Evolutionary conservation across 768 basidiomycete genomes (phyloP).

Genomic region (Calocera cornea): DNA sequence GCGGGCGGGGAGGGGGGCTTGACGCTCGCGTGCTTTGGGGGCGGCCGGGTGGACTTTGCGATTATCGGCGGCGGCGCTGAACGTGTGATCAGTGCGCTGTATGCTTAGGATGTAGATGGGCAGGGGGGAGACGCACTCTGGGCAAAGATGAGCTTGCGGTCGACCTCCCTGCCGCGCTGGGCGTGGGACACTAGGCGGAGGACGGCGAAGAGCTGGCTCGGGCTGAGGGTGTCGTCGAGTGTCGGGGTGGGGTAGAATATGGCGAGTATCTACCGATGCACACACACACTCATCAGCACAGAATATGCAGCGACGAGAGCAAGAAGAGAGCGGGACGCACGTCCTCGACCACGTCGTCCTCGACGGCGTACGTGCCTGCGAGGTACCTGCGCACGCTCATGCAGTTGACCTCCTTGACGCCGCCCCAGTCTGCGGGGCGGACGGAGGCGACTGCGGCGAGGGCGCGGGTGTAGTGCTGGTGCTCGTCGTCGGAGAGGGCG

Average conservation of each 20-base stretch:
- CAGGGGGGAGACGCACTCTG: slow-evolving; percentile 40
- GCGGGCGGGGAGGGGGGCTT: not conserved
- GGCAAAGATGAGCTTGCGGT: slow-evolving; percentile 54
- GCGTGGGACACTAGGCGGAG: slow-evolving; percentile 53
- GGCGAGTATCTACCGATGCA: slow-evolving; percentile 42
- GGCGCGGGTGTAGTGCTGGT: slow-evolving; percentile 48
- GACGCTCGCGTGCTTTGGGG: not conserved
- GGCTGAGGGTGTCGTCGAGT: slow-evolving; percentile 40
- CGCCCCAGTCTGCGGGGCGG: slow-evolving; percentile 8
- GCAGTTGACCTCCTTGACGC: slow-evolving; percentile 38
- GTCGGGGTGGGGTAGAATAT: slow-evolving; percentile 46
- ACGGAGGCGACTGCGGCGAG: slow-evolving; percentile 37
- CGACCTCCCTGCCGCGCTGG: slow-evolving; percentile 45
- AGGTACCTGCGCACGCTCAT: slow-evolving; percentile 61
- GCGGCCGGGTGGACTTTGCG: not conserved
- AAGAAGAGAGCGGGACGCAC: slow-evolving; percentile 29
- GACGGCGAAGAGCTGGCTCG: slow-evolving; percentile 66
- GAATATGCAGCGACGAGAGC: not conserved
- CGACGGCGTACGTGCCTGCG: slow-evolving; percentile 29
- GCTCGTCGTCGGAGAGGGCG: slow-evolving; percentile 62
- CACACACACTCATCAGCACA: not conserved
- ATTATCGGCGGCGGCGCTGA: not conserved
- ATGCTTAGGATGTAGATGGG: not conserved
- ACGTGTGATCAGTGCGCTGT: not conserved
- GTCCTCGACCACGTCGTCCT: slow-evolving; percentile 41